Evolutionary conservation across 2,329 filamentous ascomycete species (phyloP).

Genomic region (Xylariaceae sp.): DNA sequence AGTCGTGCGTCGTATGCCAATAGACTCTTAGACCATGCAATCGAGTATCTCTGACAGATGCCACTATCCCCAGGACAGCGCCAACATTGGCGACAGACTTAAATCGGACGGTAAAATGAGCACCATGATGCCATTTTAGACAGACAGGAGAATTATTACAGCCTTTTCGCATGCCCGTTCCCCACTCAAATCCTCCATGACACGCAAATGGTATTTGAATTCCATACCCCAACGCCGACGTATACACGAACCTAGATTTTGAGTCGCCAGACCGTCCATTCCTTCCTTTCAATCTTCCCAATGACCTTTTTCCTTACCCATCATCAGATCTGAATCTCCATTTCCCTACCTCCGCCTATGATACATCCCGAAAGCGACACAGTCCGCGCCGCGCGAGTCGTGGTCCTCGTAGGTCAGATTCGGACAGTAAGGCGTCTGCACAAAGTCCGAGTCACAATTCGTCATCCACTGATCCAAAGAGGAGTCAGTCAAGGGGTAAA

Average conservation of each 20-base stretch:
- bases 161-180: neutral
- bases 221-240: neutral
- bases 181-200: neutral
- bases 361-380: slow-evolving; percentile 17
- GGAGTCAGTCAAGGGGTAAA: neutral
- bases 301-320: too few species aligned
- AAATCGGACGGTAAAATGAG: too few species aligned
- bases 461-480: too few species aligned
- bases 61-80: too few species aligned
- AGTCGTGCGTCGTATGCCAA: too few species aligned
- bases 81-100: too few species aligned
- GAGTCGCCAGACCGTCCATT: neutral
- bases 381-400: slow-evolving; percentile 15
- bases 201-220: too few species aligned
- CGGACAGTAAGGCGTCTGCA: slow-evolving; percentile 16
- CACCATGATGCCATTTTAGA: too few species aligned
- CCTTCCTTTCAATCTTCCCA: neutral
- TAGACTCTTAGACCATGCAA: too few species aligned
- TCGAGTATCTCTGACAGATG: too few species aligned
- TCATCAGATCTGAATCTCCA: too few species aligned
- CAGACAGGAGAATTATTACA: too few species aligned
- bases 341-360: slow-evolving; percentile 2
- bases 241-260: neutral
- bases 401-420: slow-evolving; percentile 16
- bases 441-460: slow-evolving; percentile 19